Evolutionary conservation across 2,329 filamentous ascomycete species (phyloP).

Genomic region (Fusarium duplospermum): DNA sequence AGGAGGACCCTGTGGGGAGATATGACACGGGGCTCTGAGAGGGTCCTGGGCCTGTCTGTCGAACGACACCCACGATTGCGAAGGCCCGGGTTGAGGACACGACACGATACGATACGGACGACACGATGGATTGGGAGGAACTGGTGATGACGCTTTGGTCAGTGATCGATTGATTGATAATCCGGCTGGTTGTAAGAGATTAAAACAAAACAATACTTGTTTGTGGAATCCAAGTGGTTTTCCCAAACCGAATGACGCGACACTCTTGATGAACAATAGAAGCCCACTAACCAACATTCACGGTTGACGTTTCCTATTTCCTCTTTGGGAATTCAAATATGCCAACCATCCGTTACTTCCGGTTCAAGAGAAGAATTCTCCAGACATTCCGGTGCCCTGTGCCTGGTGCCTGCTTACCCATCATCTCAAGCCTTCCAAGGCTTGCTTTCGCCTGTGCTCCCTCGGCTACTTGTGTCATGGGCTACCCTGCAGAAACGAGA

Average conservation of each 20-base stretch:
- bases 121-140: not conserved
- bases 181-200: not conserved
- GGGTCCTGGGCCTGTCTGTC: constrained; percentile 3
- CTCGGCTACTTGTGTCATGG: not conserved
- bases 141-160: not conserved
- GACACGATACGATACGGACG: not conserved
- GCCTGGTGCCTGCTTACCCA: constrained; percentile 1
- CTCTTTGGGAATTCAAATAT: not conserved
- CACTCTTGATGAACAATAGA: not conserved
- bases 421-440: not conserved
- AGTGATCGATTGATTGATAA: not conserved
- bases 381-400: not conserved
- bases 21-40: not conserved
- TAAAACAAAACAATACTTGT: not conserved
- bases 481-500: not conserved
- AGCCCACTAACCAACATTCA: not conserved
- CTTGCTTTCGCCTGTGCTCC: not conserved
- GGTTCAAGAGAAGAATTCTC: not conserved
- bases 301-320: not conserved
- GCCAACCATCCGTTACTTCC: constrained; percentile 1
- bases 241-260: not conserved
- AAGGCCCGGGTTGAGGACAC: not conserved
- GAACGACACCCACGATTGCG: constrained; percentile 7
- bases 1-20: constrained; percentile 8
- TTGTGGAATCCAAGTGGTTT: not conserved